Evolutionary conservation across 2,329 filamentous ascomycete species (phyloP).

Genomic region (Lachnellula subtilissima): DNA sequence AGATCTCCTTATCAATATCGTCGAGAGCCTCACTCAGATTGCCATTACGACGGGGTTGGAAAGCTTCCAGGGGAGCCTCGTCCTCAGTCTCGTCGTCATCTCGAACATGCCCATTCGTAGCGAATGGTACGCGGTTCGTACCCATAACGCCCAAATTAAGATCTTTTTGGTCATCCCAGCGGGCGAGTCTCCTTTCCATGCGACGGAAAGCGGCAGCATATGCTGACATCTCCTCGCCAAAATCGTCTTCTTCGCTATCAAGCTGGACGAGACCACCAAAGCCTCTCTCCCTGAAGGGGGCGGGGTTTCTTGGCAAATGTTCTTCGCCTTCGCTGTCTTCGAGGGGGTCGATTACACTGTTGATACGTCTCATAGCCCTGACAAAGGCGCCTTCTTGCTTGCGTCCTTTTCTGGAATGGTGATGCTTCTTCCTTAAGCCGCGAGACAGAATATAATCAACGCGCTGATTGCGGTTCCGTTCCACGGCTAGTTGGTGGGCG

Average conservation of each 20-base stretch:
- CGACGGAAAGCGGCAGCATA: constrained; percentile 64
- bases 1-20: constrained; percentile 49
- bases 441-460: constrained; percentile 79
- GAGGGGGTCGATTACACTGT: constrained; percentile 50
- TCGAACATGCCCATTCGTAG: constrained; percentile 20
- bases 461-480: constrained; percentile 70
- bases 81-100: constrained; percentile 33
- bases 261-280: constrained; percentile 62
- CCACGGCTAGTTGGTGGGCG: constrained; percentile 75
- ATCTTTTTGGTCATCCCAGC: constrained; percentile 55
- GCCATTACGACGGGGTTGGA: constrained; percentile 35
- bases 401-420: constrained; percentile 56
- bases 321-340: constrained; percentile 61
- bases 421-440: constrained; percentile 64
- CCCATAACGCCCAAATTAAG: constrained; percentile 28
- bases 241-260: constrained; percentile 62
- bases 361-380: constrained; percentile 60
- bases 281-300: constrained; percentile 50
- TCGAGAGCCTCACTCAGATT: constrained; percentile 45
- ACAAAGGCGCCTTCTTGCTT: constrained; percentile 62
- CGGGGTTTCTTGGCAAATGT: constrained; percentile 29
- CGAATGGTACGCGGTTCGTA: constrained; percentile 21
- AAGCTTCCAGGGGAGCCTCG: constrained; percentile 32
- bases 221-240: constrained; percentile 66
- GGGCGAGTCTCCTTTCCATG: constrained; percentile 57